Base-by-base conservation (phyloP, 176 grass and related monocot species). In the Typha latifolia region DNA sequence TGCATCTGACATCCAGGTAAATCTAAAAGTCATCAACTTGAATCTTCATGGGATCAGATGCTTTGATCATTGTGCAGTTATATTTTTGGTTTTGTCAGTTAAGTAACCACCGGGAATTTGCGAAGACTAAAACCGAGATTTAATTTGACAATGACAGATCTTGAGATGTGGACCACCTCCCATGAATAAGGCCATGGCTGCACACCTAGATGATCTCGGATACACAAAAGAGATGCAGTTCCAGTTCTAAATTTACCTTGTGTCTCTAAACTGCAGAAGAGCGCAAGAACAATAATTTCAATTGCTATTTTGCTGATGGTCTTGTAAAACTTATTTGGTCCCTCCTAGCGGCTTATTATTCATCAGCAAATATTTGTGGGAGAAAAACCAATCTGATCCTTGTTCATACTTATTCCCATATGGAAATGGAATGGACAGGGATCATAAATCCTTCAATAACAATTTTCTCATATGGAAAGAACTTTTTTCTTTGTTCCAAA, bases 161-260 rank as follows among this genome's bases (percentile, higher is more conserved):
- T 79, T 99, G 71, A 93, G 94, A 77, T 99, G 94, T 18, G 94
- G 89, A 12, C 94, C 89, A 63, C 89, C 94, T 76, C 94, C 94
- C 12, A 99, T 99, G 94, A 99, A 99, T 83, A 99, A 93, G 70
- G 94, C 94, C 29, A 99, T 99, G 86, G 83, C 86, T 51, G 73
- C 79, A 0, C 85, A 90, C 51, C 81, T 99, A 4, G 94, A 99
- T 12, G 94, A 85, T 62, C 80, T 99, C 32, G 82, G 74, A 10
- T 93, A 93, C 78, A 84, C 89, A 32, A 99, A 87, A 81, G 86
- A 87, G 73, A 97, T 93, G 89, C 94, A 93, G 49, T 97, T 97
- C 83, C 94, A 97, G 70, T 91, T 96, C 75, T 91, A 82, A 75
- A 69, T 47, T 68, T 29, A 5, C 12, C 71, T 56, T 2, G 3